Evolutionary conservation across 1,284 basidiomycete species (phyloP).

Genomic region (Sanghuangporus weigelae): DNA sequence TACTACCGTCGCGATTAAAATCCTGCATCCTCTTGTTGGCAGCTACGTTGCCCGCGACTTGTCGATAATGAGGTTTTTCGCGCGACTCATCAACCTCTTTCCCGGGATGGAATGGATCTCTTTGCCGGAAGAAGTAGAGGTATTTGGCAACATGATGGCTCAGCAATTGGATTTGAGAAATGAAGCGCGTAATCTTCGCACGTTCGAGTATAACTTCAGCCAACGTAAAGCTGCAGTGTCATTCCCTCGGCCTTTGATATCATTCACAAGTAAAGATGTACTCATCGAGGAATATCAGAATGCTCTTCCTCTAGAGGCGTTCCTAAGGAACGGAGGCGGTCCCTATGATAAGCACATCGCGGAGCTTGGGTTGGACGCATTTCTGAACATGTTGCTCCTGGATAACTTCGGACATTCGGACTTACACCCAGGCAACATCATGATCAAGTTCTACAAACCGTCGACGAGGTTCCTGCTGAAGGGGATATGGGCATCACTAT

Average conservation of each 20-base stretch:
- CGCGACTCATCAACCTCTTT: conserved; percentile 69
- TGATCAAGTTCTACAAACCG: conserved; percentile 92
- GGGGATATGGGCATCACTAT: conserved; percentile 44
- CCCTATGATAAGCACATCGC: conserved; percentile 89
- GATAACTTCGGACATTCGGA: conserved; percentile 99
- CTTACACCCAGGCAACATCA: conserved; percentile 93
- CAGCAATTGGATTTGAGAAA: conserved; percentile 89
- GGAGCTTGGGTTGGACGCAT: conserved; percentile 91
- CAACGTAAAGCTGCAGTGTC: conserved; percentile 75
- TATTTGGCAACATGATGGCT: conserved; percentile 98
- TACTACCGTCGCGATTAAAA: conserved; percentile 90
- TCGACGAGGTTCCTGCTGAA: conserved; percentile 55
- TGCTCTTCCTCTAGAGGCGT: conserved; percentile 86
- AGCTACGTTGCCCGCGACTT: conserved; percentile 87
- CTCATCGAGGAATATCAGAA: conserved; percentile 93
- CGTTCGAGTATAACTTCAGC: conserved; percentile 86
- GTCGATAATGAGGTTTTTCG: conserved; percentile 93
- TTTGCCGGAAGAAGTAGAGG: conserved; percentile 90
- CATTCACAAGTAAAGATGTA: conserved; percentile 77
- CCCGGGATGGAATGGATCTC: conserved; percentile 98
- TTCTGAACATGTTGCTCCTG: conserved; percentile 97
- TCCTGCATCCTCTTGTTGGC: conserved; percentile 83
- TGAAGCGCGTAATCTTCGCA: conserved; percentile 85
- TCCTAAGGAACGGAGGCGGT: conserved; percentile 86
- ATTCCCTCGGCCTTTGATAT: conserved; percentile 83